Evolutionary conservation across 257 asterid species (phyloP).

Genomic region (Solanum sparsipilum): DNA sequence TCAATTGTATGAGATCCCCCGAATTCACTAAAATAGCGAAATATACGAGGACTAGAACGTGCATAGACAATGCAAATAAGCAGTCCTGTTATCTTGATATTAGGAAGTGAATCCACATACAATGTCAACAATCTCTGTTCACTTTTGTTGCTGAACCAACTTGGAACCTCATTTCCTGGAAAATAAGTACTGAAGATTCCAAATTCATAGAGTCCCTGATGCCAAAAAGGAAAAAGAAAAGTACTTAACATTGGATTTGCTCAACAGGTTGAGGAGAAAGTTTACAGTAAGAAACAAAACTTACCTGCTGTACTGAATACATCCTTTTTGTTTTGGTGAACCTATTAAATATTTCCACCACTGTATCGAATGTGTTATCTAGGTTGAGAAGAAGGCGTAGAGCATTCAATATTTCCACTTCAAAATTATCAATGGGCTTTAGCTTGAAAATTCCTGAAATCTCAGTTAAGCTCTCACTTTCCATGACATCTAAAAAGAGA

Average conservation of each 20-base stretch:
- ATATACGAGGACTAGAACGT: background rate
- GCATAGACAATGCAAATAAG: background rate
- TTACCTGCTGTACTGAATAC: background rate
- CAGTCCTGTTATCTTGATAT: background rate
- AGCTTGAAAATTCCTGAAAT: conserved; percentile 8
- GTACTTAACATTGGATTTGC: background rate
- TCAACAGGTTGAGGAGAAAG: background rate
- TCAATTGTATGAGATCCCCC: background rate
- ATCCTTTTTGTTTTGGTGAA: background rate
- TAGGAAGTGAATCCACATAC: conserved; percentile 1
- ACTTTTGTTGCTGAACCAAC: background rate
- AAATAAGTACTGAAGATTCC: conserved; percentile 7
- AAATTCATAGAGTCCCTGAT: conserved; percentile 12
- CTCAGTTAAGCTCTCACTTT: background rate
- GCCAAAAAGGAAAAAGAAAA: background rate
- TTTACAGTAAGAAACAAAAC: background rate
- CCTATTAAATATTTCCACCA: conserved; percentile 1
- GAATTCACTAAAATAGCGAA: background rate
- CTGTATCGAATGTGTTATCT: background rate
- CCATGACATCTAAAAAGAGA: background rate
- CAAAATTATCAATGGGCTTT: background rate
- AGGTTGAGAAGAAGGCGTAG: background rate
- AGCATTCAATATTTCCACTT: background rate
- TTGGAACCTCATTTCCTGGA: conserved; percentile 9
- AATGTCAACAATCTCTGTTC: background rate